Base-by-base conservation (phyloP, 108 stramenopile genomes). In the Thalassiosira profunda region DNA sequence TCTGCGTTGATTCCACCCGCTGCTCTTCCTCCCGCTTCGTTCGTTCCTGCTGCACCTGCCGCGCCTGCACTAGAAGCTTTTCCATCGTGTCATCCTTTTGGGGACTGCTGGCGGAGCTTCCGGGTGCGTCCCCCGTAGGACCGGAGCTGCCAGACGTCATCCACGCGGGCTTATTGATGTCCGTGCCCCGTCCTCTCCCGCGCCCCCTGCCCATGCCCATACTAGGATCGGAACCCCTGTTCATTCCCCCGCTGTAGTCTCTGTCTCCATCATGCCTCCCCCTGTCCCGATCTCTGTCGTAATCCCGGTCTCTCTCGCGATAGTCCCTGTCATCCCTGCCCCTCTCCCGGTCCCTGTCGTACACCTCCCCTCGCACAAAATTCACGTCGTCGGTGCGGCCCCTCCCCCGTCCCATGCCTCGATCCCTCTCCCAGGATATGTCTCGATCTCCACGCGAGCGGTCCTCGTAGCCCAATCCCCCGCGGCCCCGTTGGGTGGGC, bases 141-240 rank as follows among this genome's bases (percentile, higher is more conserved):
- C 18, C 63, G 48, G 43, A 40, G 15, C 54, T 55, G 28, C 10
- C 48, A 29, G 34, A 25, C 11, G 53, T 49, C 71, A 66, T 78
- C 76, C 71, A 77, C n/a, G 70, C 69, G 37, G 76, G 58, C 5
- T 20, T 34, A 34, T 72, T 59, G 61, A 44, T 63, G 8, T 47
- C 29, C 36, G n/a, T 37, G 1, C 69, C 51, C 5, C 69, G 59
- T 8, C 68, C 58, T 25, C 68, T 5, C 24, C 63, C 53, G 21
- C 69, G 33, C 2, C 53, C 65, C 51, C 61, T 28, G 33, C 65
- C 55, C 31, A 53, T 44, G 9, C 57, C 65, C 57, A 8, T 37
- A 45, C 4, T 4, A 41, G 5, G n/a, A 45, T 59, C 58, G 35
- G n/a, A 59, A 45, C 6, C 23, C 4, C 17, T 45, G 43, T 15